Conservation (phyloP, 768 basidiomycete genomes). For the Naganishia vishniacii region DNA sequence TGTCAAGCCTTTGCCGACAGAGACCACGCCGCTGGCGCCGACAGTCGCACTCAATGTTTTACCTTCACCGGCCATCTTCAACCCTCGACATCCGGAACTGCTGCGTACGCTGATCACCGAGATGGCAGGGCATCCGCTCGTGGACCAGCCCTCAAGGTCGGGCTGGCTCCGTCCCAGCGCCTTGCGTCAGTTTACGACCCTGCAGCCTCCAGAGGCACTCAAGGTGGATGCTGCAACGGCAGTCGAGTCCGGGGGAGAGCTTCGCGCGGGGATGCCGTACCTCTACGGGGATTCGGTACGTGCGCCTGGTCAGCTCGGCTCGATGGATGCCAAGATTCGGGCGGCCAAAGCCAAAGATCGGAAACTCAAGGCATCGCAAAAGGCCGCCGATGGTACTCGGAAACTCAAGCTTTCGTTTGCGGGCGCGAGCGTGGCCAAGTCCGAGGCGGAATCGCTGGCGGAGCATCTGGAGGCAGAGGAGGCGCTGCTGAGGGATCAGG, state of each 20-base stretch:
- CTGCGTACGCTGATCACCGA: slow-evolving; percentile 22
- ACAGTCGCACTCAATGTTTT: slow-evolving; percentile 10
- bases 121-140: slow-evolving; percentile 17
- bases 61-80: slow-evolving; percentile 13
- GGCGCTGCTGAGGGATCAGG: slow-evolving; percentile 11
- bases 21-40: background rate
- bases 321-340: slow-evolving; percentile 13
- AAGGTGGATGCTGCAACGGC: slow-evolving; percentile 20
- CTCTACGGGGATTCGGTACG: slow-evolving; percentile 25
- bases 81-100: slow-evolving; percentile 8
- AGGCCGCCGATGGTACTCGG: slow-evolving; percentile 9
- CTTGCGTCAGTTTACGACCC: background rate
- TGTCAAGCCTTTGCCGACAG: background rate
- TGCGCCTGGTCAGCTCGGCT: slow-evolving; percentile 22
- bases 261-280: slow-evolving; percentile 4
- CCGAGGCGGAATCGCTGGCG: background rate
- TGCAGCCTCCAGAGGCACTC: slow-evolving; percentile 19
- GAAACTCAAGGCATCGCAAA: slow-evolving; percentile 3
- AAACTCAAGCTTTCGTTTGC: slow-evolving; percentile 14
- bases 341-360: slow-evolving; percentile 8
- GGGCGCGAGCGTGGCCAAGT: background rate
- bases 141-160: slow-evolving; percentile 11
- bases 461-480: slow-evolving; percentile 13
- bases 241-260: slow-evolving; percentile 16
- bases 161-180: slow-evolving; percentile 19